phyloP scores from a whole-genome alignment of 345 rosid genomes.

The Salix viminalis region DNA sequence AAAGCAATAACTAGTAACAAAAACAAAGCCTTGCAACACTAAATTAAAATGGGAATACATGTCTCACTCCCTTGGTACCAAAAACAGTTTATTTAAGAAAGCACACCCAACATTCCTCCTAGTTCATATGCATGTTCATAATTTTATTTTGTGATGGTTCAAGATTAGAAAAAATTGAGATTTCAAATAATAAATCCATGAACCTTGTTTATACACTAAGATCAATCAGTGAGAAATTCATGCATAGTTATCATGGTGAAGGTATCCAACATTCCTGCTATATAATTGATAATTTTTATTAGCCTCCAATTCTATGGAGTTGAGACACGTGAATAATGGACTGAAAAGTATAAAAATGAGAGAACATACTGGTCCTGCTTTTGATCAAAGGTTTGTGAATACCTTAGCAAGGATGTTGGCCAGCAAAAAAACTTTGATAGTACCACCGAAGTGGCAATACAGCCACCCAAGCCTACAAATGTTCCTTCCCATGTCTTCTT shows the following conservation, averaged over 20 bases:
- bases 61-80: background rate
- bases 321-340: background rate
- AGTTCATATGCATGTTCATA: background rate
- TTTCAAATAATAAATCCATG: background rate
- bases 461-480: constrained; percentile 71
- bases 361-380: background rate
- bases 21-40: background rate
- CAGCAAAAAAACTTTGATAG: constrained; percentile 62
- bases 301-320: background rate
- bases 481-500: constrained; percentile 98
- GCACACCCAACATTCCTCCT: background rate
- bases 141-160: background rate
- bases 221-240: background rate
- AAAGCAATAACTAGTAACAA: background rate
- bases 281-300: background rate
- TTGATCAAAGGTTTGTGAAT: background rate
- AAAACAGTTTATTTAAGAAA: background rate
- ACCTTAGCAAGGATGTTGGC: constrained; percentile 83
- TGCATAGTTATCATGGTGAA: background rate
- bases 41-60: background rate
- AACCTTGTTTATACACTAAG: background rate
- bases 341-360: background rate
- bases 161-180: background rate
- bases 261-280: background rate
- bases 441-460: constrained; percentile 54